Base-by-base conservation (phyloP, 139 green algal genomes). In the Nannochloris sp. region DNA sequence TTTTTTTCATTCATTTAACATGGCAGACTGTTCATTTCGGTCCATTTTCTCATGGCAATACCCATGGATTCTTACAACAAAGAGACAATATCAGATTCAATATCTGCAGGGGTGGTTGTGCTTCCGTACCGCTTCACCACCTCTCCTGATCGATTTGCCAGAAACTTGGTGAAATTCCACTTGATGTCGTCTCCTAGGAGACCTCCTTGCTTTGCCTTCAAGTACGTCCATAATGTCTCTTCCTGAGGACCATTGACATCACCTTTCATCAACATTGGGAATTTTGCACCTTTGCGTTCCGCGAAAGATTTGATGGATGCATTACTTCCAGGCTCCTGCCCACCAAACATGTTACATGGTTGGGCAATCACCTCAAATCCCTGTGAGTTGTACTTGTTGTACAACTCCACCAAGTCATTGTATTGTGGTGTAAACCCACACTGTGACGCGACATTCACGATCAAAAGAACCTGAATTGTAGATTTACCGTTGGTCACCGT, bases 291-390 rank as follows among this genome's bases (percentile, higher is more conserved):
- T 61, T 82, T 80, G 12, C 61, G 65, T 25, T 74, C 61, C 1
- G 83, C 83, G 73, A 92, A 91, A n/a, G 57, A 48, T 70, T 84
- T 88, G 61, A 92, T 88, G 37, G 88, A 62, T 18, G 50, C 48
- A 67, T 85, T 72, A 64, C 24, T 67, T 23, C 80, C 86, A 5
- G 86, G 86, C 71, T 93, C 86, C 70, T 93, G 85, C 4, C 58
- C 21, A 43, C 85, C 83, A 61, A 93, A 90, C 69, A 87, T 79
- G 69, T 90, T 90, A 78, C 84, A 90, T 2, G 84, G 84, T 62
- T 88, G 88, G 9, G 72, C 85, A 50, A 93, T 66, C 40, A 93
- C 80, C 57, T 87, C 85, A 9, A 93, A 58, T 1, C 82, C 85
- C 27, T 84, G 53, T 1, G 50, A 25, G 1, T 62, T 66, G 65